Evolutionary conservation across 2,329 filamentous ascomycete genomes (phyloP), one percentile per base, ranked within the genome.

Genomic region (Keithomyces neogunnii): DNA sequence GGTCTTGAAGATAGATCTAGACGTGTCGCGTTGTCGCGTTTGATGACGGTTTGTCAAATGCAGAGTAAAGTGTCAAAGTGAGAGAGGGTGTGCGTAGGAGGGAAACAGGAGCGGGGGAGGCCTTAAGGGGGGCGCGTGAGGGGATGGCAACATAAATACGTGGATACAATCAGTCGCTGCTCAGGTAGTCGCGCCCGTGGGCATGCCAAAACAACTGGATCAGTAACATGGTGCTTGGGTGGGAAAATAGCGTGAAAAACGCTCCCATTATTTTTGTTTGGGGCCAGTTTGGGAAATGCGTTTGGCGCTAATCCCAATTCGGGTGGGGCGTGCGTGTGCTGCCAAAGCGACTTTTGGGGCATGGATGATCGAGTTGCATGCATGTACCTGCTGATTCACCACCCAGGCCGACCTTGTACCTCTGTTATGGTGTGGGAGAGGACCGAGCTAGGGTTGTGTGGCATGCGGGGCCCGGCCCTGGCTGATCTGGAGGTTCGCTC

Each of bases 71-170:
- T 61, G 57, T 60, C 56, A 61, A 19, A 57, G 55, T 52, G 54
- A 44, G 40, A 44, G 40, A 53, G 51, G 53, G 54, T 52, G 53
- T 55, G 40, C 40, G 55, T 58, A 55, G 54, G 53, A 58, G 55
- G 45, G 32, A 28, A 29, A 13, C 13, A 11, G 45, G 31, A 47
- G 48, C 46, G 57, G 64, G 52, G 66, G 65, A 65, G 61, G 55
- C 55, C 56, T 45, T 19, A 43, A 49, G 36, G 51, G 51, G 62
- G 63, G 62, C 59, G 63, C 63, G 62, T 59, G 32, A 36, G 39
- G 53, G 55, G 58, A 49, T 48, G 51, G 52, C 52, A 56, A 51
- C 60, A 66, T 68, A 69, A 69, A 69, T 69, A 69, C 58, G 62
- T 59, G 64, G 57, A 57, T 57, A 60, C 62, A 69, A 69, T 69